Conservation (phyloP, 257 asterid species). For the Marsdenia floribunda region DNA sequence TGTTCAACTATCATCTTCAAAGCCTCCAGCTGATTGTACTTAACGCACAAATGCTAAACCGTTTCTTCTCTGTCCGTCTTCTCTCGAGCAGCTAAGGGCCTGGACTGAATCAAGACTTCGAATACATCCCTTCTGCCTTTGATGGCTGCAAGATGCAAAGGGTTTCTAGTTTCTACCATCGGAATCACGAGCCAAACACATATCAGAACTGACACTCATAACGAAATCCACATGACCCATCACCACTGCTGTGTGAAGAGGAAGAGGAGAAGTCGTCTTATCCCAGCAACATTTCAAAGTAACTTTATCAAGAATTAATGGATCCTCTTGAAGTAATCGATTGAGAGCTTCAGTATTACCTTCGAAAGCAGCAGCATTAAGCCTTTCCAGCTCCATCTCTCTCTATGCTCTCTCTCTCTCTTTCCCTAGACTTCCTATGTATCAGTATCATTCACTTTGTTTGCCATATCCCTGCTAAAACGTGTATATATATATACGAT, state of each 20-base stretch:
- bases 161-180: slow-evolving; percentile 31
- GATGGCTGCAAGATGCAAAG: slow-evolving; percentile 37
- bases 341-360: slow-evolving; percentile 15
- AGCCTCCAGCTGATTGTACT: slow-evolving; percentile 21
- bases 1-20: slow-evolving; percentile 25
- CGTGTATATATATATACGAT: too few relatives aligned
- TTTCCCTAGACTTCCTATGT: too few relatives aligned
- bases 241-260: slow-evolving; percentile 33
- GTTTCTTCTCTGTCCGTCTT: slow-evolving; percentile 17
- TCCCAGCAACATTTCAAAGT: slow-evolving; percentile 12
- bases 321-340: slow-evolving; percentile 23
- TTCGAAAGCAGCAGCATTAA: slow-evolving; percentile 23
- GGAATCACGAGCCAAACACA: slow-evolving; percentile 23
- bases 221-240: slow-evolving; percentile 28
- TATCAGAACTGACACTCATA: slow-evolving; percentile 6
- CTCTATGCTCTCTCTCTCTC: too few relatives aligned
- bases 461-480: too few relatives aligned
- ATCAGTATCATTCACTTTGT: too few relatives aligned
- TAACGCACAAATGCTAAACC: slow-evolving; percentile 42
- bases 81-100: slow-evolving; percentile 14
- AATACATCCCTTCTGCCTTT: slow-evolving; percentile 28
- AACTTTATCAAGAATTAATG: slow-evolving; percentile 27
- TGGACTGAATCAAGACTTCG: slow-evolving; percentile 19
- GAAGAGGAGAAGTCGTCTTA: slow-evolving; percentile 21
- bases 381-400: neutral